Conservation (phyloP, 2,329 filamentous ascomycete species). For the Ampelomyces quisqualis region DNA sequence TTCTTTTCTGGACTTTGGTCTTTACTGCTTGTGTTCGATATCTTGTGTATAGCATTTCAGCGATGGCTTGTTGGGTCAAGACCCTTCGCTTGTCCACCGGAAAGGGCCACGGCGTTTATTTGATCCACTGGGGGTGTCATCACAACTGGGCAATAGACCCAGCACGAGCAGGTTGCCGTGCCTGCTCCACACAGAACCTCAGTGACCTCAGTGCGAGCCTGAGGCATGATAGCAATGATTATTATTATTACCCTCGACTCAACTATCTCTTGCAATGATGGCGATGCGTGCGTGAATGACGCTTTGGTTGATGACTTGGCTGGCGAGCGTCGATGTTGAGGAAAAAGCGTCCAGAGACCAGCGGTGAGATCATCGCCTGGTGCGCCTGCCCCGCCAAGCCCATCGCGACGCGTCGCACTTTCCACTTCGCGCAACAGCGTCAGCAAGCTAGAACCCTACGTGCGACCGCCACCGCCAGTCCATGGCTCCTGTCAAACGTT, state of each 20-base stretch:
- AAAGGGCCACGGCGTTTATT: slow-evolving; percentile 29
- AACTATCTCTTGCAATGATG: background rate
- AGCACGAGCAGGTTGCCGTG: slow-evolving; percentile 15
- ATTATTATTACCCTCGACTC: slow-evolving; percentile 10
- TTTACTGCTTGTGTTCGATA: slow-evolving; percentile 29
- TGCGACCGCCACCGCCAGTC: slow-evolving; percentile 10
- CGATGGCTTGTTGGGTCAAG: slow-evolving; percentile 33
- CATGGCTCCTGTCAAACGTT: slow-evolving; percentile 46
- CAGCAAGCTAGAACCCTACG: slow-evolving; percentile 24
- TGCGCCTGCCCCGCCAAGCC: slow-evolving; percentile 31
- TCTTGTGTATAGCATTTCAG: slow-evolving; percentile 43
- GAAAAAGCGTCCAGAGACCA: background rate
- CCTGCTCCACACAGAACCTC: slow-evolving; percentile 16
- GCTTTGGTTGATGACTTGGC: background rate
- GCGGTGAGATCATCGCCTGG: slow-evolving; percentile 25
- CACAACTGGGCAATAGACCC: slow-evolving; percentile 17
- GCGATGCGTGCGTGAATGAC: slow-evolving; percentile 2
- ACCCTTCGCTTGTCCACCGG: slow-evolving; percentile 37
- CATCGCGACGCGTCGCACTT: slow-evolving; percentile 32
- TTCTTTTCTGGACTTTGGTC: slow-evolving; percentile 19
- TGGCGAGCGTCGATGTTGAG: background rate
- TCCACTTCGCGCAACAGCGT: slow-evolving; percentile 23
- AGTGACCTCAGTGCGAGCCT: slow-evolving; percentile 33
- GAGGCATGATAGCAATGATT: slow-evolving; percentile 26
- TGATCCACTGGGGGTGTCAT: slow-evolving; percentile 5